Percentiles rank a stretch among this genome's conserved stretches.
These are phyloP conservation scores for Globisporangium heterothallicum DNA, from an alignment of 352 stramenopile species.

Conservation along the genomic window DNA sequence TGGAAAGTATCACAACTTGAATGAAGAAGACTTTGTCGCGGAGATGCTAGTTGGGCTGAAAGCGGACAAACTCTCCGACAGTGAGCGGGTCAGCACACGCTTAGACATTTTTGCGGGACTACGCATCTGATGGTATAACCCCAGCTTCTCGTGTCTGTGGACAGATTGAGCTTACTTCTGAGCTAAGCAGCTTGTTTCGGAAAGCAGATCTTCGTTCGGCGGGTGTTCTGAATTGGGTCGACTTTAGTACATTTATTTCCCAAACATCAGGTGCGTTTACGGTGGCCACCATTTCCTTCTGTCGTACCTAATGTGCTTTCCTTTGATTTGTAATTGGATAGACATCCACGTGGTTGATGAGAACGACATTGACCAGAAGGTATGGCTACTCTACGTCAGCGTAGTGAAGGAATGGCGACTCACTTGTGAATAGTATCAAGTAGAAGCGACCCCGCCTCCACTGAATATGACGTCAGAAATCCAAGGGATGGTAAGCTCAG, in stretches of 20 bases:
- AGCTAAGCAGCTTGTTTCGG: slow-evolving; percentile 33
- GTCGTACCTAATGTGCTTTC: neutral
- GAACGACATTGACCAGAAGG: slow-evolving; percentile 10
- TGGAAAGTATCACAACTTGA: slow-evolving; percentile 20
- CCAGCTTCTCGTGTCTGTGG: too few relatives aligned
- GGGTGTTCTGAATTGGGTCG: slow-evolving; percentile 30
- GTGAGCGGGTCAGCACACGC: slow-evolving; percentile 19
- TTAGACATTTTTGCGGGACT: too few relatives aligned
- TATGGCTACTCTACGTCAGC: neutral
- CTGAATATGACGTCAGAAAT: slow-evolving; percentile 38
- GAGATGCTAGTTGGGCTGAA: slow-evolving; percentile 30
- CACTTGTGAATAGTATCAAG: slow-evolving; percentile 23
- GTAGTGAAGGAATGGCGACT: neutral
- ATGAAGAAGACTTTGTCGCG: slow-evolving; percentile 38
- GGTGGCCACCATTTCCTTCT: neutral
- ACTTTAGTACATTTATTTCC: slow-evolving; percentile 43
- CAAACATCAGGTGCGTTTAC: slow-evolving; percentile 26
- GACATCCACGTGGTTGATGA: slow-evolving; percentile 1
- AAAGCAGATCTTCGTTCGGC: slow-evolving; percentile 31
- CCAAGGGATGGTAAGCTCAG: slow-evolving; percentile 30
- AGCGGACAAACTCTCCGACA: slow-evolving; percentile 9
- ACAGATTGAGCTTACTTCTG: slow-evolving; percentile 27
- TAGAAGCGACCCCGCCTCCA: slow-evolving; percentile 15
- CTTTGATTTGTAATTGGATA: neutral
- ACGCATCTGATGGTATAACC: too few relatives aligned